Base-by-base conservation (phyloP, 805 yeast genomes). In the Saturnispora halmiae region DNA sequence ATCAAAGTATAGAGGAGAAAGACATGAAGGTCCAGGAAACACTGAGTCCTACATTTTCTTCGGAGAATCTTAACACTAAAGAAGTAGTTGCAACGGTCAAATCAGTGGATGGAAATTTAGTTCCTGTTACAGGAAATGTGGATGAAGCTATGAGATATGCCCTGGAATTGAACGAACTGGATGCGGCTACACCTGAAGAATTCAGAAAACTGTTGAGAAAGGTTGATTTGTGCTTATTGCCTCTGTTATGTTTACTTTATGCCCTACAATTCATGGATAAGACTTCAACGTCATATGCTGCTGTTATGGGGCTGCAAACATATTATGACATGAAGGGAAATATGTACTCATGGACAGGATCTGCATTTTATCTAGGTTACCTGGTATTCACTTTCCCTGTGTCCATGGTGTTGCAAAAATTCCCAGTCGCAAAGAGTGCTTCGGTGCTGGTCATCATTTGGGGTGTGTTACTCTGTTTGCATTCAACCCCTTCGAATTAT, bases 401-500 rank as follows among this genome's bases (percentile, higher is more conserved):
- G 3, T 54, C 60, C 11, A 49, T 53, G 21, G 54, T 56, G 38
- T 63, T 78, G 31, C 69, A 63, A 43, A 60, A 49, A 32, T 51
- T 56, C 19, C 67, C 69, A 3, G 54, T 63, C 32, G 55, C 58
- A 7, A 64, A 59, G 40, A 62, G 62, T 24, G 54, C 72, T 32
- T 49, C 63, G 3, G 46, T 46, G 11, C 53, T 66, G 44, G 57
- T 67, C 16, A 49, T 64, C n/a, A 25, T 62, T 10, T 75, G 81
- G 81, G 63, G 72, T 1, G 39, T 69, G n/a, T 51, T 70, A n/a
- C 60, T 70, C n/a, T 65, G 72, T 46, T 59, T 70, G 22, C 72
- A 66, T 39, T 69, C 72, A 49, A 64, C 69, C 1, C 70, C 72
- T 30, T 49, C 42, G 22, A 67, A 63, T 44, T 64, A 63, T 46